These are phyloP conservation scores for Tolypocladium album DNA, from an alignment of 2,329 filamentous ascomycete species.

Conservation along the genomic window DNA sequence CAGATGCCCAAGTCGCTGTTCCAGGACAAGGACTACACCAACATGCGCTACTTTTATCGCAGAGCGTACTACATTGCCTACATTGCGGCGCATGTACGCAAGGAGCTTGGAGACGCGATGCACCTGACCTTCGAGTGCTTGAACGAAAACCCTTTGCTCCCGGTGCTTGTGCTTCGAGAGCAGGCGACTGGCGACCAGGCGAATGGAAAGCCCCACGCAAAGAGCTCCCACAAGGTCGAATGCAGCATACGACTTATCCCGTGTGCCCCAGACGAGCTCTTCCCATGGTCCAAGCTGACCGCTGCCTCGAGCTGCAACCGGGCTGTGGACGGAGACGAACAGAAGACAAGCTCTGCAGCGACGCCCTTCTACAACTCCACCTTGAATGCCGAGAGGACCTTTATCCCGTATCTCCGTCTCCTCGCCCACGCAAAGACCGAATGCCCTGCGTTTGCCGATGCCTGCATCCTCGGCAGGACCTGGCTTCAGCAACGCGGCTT, in stretches of 20 bases:
- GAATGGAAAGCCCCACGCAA: conserved; percentile 10
- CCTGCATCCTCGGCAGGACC: conserved; percentile 73
- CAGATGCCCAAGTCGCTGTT: conserved; percentile 74
- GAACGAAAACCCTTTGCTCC: conserved; percentile 66
- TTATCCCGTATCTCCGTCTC: conserved; percentile 64
- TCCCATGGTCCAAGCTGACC: conserved; percentile 59
- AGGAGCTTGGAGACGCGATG: conserved; percentile 40
- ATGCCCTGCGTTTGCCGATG: conserved; percentile 67
- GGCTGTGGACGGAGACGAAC: conserved; percentile 32
- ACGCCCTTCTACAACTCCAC: conserved; percentile 88
- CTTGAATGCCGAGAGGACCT: conserved; percentile 65
- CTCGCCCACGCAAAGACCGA: conserved; percentile 59
- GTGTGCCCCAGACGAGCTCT: conserved; percentile 57
- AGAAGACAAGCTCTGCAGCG: conserved; percentile 30
- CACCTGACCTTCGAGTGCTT: conserved; percentile 53
- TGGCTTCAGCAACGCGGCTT: conserved; percentile 90
- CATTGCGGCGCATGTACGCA: conserved; percentile 59
- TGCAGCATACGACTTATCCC: conserved; percentile 68
- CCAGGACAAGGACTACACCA: conserved; percentile 89
- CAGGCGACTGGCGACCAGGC: conserved; percentile 11
- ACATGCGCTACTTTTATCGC: conserved; percentile 91
- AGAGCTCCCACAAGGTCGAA: conserved; percentile 21
- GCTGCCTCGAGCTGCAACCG: conserved; percentile 63
- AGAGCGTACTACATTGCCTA: conserved; percentile 84
- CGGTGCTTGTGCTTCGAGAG: conserved; percentile 44